Evolutionary conservation across 352 stramenopile species (phyloP), one percentile per base, ranked within the genome.

Genomic region (Chrysophaeum taylorii): DNA sequence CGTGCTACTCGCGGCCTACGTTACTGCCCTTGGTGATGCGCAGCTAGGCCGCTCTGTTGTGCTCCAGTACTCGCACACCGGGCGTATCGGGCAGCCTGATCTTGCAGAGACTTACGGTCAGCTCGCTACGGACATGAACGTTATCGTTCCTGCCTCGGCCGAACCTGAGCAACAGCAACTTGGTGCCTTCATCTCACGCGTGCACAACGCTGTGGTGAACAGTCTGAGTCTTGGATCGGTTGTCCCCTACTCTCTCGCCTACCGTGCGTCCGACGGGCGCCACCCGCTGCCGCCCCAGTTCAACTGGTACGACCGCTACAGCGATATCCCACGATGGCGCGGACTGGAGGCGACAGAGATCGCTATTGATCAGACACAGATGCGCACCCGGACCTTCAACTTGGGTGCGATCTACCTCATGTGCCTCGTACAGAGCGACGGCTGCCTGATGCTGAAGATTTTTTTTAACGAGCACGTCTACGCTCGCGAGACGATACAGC

Each of bases 281-380:
- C 5, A 5, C 18, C 33, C 57, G 2, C 57, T 66, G 18, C 57
- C 57, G 33, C 14, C 57, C 2, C 57, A 66, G 57, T 66, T 38
- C 35, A 66, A 66, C 57, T 66, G 57, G 57, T 66, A 66, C 57
- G 57, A 66, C 57, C 57, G 57, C 57, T 66, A 66, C 57, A n/a
- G 16, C 12, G 57, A 66, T 36, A 36, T 66, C 12, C 31, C 5
- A 9, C 5, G 1, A 1, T 66, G 57, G 57, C 9, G 14, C 31
- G 57, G 57, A 31, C 31, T 66, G 18, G 9, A 27, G 14, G 57
- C 27, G 14, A 25, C 14, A 2, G 57, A 66, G 36, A 7, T 66
- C 1, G 31, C 16, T 23, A 12, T 66, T 23, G 57, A 66, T 36
- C 2, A 9, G 14, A 33, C 57, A 2, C 1, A 5, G 7, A 27